phyloP scores from a whole-genome alignment of 495 filamentous ascomycete genomes.

The Monascus purpureus region DNA sequence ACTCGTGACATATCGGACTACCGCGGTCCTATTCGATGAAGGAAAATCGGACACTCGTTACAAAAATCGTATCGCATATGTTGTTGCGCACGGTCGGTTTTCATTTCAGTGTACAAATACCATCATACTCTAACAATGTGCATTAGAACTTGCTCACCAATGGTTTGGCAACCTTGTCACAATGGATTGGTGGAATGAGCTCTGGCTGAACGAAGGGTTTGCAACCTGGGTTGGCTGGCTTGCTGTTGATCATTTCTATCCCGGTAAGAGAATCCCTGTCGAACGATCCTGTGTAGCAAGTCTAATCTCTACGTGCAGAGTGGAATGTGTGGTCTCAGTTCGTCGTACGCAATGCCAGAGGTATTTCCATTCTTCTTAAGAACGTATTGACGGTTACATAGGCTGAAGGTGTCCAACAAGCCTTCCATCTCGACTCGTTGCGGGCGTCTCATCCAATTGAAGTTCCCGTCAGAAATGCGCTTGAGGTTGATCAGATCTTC shows the following conservation, averaged over 20 bases:
- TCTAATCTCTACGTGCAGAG: constrained; percentile 30
- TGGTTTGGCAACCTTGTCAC: constrained; percentile 96
- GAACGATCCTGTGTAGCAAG: background rate
- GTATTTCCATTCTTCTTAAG: constrained; percentile 18
- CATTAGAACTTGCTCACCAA: constrained; percentile 77
- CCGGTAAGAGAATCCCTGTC: constrained; percentile 29
- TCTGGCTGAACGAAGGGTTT: constrained; percentile 96
- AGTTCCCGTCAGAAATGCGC: constrained; percentile 74
- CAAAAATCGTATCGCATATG: constrained; percentile 84
- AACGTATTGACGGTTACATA: constrained; percentile 27
- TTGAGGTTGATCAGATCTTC: constrained; percentile 94
- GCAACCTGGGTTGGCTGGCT: constrained; percentile 98
- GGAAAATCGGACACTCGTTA: constrained; percentile 75
- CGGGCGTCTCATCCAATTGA: constrained; percentile 90
- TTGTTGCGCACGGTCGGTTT: constrained; percentile 58
- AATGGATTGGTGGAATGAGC: constrained; percentile 77
- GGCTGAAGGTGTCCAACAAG: constrained; percentile 83
- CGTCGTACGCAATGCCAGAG: constrained; percentile 53
- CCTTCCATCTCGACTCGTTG: constrained; percentile 75
- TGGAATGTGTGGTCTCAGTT: constrained; percentile 96
- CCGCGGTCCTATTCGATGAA: constrained; percentile 84
- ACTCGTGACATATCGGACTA: constrained; percentile 88
- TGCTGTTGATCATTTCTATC: constrained; percentile 80
- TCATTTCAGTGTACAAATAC: background rate
- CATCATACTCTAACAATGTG: background rate